Conservation (phyloP, 345 rosid species). For the Aurinia saxatilis region DNA sequence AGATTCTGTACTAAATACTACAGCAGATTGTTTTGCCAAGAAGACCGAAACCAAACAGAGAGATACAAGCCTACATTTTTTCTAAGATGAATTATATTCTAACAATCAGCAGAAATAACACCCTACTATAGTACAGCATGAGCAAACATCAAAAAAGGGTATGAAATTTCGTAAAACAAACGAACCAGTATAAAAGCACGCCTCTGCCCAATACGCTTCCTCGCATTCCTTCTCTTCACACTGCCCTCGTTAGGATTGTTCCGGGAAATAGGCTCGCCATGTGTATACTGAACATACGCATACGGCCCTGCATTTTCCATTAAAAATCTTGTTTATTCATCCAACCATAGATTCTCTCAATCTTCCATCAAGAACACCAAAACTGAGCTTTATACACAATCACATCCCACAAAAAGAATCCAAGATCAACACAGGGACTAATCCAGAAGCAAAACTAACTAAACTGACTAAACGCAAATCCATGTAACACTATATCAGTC, state of each 20-base stretch:
- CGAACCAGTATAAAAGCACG: conserved; percentile 60
- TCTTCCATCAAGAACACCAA: background rate
- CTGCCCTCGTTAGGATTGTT: conserved; percentile 83
- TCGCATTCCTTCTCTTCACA: conserved; percentile 66
- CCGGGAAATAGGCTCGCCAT: conserved; percentile 67
- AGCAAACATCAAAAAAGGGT: background rate
- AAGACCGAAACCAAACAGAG: conserved; percentile 2
- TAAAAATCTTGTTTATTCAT: background rate
- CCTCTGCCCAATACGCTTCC: conserved; percentile 62
- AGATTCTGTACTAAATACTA: background rate
- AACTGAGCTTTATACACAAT: background rate
- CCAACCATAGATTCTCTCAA: background rate
- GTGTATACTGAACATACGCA: conserved; percentile 71
- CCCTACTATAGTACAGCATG: background rate
- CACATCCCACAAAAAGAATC: background rate
- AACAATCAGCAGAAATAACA: background rate
- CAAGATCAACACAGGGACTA: too few species aligned
- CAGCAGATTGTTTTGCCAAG: background rate
- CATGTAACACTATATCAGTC: too few species aligned
- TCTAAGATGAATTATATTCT: background rate
- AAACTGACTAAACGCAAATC: too few species aligned
- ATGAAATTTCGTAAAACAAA: background rate
- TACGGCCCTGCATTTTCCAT: conserved; percentile 56
- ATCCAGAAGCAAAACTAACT: too few species aligned
- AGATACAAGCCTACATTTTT: background rate